Percentiles rank a stretch among this genome's conserved stretches.
Conservation (phyloP, 2,329 filamentous ascomycete genomes). For the Claviceps sp. region DNA sequence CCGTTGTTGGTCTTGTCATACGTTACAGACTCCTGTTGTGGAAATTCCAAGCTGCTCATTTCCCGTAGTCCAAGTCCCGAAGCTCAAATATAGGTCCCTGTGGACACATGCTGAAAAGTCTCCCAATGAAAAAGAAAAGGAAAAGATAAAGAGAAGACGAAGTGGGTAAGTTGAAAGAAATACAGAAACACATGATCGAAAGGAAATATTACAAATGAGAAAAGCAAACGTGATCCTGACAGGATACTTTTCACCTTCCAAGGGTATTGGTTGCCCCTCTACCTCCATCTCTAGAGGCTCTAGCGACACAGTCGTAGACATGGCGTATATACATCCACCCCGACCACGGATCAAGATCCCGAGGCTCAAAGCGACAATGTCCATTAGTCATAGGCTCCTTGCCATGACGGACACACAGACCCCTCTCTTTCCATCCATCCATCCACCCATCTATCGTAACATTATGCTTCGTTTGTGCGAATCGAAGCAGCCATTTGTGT, state of each 20-base stretch:
- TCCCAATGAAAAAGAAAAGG: neutral
- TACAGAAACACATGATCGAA: neutral
- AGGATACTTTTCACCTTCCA: neutral
- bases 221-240: neutral
- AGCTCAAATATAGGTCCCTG: too few species aligned
- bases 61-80: neutral
- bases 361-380: neutral
- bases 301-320: neutral
- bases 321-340: conserved; percentile 4
- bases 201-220: neutral
- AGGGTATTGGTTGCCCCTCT: neutral
- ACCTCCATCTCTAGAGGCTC: conserved; percentile 2
- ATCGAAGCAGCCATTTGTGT: too few species aligned
- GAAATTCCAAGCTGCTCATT: too few species aligned
- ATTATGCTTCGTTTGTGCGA: too few species aligned
- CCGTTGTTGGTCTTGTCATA: too few species aligned
- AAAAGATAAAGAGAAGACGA: neutral
- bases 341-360: too few species aligned
- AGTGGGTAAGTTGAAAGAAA: neutral
- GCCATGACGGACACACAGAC: too few species aligned
- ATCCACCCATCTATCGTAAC: too few species aligned
- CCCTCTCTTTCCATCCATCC: too few species aligned
- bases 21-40: too few species aligned
- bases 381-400: too few species aligned
- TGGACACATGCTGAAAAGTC: neutral